phyloP scores from a whole-genome alignment of 148 eudicot genomes.

The Polygonum aviculare region DNA sequence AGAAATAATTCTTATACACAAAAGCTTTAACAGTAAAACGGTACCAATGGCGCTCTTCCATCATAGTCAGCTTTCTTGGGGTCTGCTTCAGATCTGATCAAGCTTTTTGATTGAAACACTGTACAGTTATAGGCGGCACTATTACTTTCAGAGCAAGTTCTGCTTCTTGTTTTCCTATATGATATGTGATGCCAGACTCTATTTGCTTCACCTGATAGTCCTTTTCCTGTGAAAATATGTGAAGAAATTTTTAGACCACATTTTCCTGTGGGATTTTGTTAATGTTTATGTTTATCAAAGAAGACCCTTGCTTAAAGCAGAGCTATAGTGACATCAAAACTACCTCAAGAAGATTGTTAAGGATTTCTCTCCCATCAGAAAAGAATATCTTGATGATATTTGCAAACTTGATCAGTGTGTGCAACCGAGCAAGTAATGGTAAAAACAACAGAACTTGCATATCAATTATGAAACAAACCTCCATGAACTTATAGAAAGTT shows the following conservation, averaged over 20 bases:
- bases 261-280: no score
- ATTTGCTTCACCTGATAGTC: slow-evolving; percentile 55
- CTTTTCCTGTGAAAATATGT: slow-evolving; percentile 42
- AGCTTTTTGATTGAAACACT: slow-evolving; percentile 56
- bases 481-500: slow-evolving; percentile 55
- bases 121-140: slow-evolving; percentile 75
- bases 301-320: no score
- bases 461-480: slow-evolving; percentile 26
- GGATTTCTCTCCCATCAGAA: no score
- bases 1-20: background rate
- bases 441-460: background rate
- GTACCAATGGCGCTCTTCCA: slow-evolving; percentile 86
- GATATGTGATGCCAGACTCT: slow-evolving; percentile 72
- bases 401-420: background rate
- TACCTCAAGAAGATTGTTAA: no score
- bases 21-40: background rate
- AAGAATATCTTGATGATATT: no score
- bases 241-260: background rate
- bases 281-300: no score
- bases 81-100: slow-evolving; percentile 81
- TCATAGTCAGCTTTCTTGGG: slow-evolving; percentile 82
- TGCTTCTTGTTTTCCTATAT: slow-evolving; percentile 78
- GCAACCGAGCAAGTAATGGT: background rate
- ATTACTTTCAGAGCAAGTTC: slow-evolving; percentile 89
- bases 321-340: no score